Evolutionary conservation across 768 basidiomycete species (phyloP).

Genomic region (Phylloporus sp.): DNA sequence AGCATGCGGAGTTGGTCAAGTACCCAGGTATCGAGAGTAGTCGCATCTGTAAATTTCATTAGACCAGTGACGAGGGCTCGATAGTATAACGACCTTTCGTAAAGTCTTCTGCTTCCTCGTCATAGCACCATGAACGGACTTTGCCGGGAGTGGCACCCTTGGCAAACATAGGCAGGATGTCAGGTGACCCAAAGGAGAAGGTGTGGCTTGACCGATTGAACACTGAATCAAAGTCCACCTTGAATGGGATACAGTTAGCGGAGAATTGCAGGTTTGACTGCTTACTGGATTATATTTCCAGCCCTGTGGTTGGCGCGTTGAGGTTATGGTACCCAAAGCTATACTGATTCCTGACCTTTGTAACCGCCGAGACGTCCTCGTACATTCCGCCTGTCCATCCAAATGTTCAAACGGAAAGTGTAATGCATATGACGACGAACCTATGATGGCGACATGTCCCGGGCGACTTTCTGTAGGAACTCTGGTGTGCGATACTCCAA

Average conservation of each 20-base stretch:
- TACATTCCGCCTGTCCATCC: slow-evolving; percentile 75
- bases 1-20: slow-evolving; percentile 60
- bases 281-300: slow-evolving; percentile 81
- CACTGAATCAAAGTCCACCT: slow-evolving; percentile 80
- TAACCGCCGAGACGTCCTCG: slow-evolving; percentile 85
- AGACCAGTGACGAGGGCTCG: background rate
- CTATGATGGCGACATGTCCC: slow-evolving; percentile 86
- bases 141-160: slow-evolving; percentile 65
- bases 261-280: background rate
- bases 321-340: slow-evolving; percentile 2
- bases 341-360: slow-evolving; percentile 48
- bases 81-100: slow-evolving; percentile 55
- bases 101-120: slow-evolving; percentile 78
- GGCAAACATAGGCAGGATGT: slow-evolving; percentile 84
- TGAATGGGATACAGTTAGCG: slow-evolving; percentile 5
- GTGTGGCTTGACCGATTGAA: slow-evolving; percentile 78
- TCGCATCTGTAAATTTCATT: slow-evolving; percentile 51
- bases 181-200: slow-evolving; percentile 83
- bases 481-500: slow-evolving; percentile 79
- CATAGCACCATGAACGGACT: slow-evolving; percentile 72
- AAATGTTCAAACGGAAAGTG: slow-evolving; percentile 2
- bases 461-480: slow-evolving; percentile 88
- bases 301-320: slow-evolving; percentile 40
- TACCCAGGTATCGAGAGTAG: slow-evolving; percentile 73
- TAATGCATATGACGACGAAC: slow-evolving; percentile 29